phyloP scores from a whole-genome alignment of 441 rosid genomes.

The Dalechampia spathulata region DNA sequence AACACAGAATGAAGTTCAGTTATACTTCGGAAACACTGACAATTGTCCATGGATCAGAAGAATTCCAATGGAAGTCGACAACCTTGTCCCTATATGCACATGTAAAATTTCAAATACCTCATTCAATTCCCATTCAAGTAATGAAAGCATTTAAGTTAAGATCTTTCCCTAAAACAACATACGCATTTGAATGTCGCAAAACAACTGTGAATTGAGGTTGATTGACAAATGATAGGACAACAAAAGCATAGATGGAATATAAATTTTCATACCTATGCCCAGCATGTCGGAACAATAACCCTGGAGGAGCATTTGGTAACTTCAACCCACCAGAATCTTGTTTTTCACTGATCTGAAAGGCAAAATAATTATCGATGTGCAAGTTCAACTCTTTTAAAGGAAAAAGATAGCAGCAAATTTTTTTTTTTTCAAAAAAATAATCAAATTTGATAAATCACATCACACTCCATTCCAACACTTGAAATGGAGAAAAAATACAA shows the following conservation, averaged over 20 bases:
- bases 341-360: slow-evolving; percentile 38
- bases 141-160: not conserved
- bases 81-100: slow-evolving; percentile 19
- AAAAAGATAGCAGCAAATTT: not conserved
- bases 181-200: not conserved
- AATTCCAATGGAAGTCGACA: slow-evolving; percentile 23
- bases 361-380: not conserved
- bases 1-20: slow-evolving; percentile 28
- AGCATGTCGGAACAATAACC: slow-evolving; percentile 23
- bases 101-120: not conserved
- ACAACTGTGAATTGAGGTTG: not conserved
- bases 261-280: slow-evolving; percentile 17
- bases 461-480: too few species aligned
- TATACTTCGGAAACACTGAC: slow-evolving; percentile 45
- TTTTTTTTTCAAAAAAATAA: too few species aligned
- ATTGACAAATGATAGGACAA: not conserved
- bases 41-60: slow-evolving; percentile 22
- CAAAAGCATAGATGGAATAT: not conserved
- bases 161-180: not conserved
- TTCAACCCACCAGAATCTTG: slow-evolving; percentile 27
- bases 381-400: not conserved
- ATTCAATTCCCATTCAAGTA: not conserved
- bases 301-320: slow-evolving; percentile 38
- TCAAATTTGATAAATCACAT: too few species aligned
- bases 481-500: too few species aligned